Evolutionary conservation across 805 yeast species (phyloP).

Genomic region (Candida dajiaensis): DNA sequence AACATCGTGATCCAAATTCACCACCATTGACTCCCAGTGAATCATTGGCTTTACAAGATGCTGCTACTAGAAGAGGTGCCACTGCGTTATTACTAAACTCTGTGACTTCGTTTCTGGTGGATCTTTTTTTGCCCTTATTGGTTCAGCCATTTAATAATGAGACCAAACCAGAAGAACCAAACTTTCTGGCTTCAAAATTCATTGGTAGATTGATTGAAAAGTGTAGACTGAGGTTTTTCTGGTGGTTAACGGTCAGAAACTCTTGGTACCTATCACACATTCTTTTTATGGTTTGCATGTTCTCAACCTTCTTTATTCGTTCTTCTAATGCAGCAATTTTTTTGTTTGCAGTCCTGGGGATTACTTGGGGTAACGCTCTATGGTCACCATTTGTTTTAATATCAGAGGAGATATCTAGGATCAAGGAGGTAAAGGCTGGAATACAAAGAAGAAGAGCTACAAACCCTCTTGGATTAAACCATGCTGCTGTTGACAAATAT

Average conservation of each 20-base stretch:
- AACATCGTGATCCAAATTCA: conserved; percentile 28
- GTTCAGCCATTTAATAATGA: conserved; percentile 28
- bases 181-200: conserved; percentile 1
- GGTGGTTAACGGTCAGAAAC: conserved; percentile 29
- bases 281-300: conserved; percentile 43
- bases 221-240: conserved; percentile 8
- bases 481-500: conserved; percentile 25
- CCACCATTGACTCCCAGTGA: conserved; percentile 33
- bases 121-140: conserved; percentile 38
- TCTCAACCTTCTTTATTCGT: conserved; percentile 39
- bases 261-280: conserved; percentile 49
- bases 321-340: conserved; percentile 38
- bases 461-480: conserved; percentile 1
- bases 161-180: conserved; percentile 8
- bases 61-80: conserved; percentile 46
- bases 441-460: conserved; percentile 14
- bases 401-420: conserved; percentile 49
- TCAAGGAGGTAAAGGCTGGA: conserved; percentile 39
- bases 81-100: conserved; percentile 46
- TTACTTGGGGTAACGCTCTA: conserved; percentile 60
- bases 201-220: conserved; percentile 7
- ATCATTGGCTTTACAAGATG: conserved; percentile 34
- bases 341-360: conserved; percentile 47
- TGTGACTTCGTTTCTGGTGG: conserved; percentile 38
- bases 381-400: conserved; percentile 66